These are phyloP conservation scores for Trichosporon sp. DNA, from an alignment of 1,284 basidiomycete genomes.

Conservation along the genomic window DNA sequence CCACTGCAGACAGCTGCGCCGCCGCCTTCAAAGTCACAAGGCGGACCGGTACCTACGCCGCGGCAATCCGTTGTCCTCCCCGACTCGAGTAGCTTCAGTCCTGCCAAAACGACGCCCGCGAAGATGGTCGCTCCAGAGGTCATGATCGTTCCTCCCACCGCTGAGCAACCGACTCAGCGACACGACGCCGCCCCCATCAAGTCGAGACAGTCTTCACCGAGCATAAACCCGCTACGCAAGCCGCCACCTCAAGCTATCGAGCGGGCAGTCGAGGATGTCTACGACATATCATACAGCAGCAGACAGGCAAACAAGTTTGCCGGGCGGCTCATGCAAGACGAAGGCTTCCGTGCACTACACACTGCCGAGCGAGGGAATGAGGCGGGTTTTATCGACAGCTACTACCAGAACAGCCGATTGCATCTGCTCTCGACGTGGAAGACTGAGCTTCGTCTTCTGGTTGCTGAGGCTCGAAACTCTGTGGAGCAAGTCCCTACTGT, in stretches of 20 bases:
- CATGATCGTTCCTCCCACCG: background rate
- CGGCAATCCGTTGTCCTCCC: background rate
- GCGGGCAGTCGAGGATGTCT: background rate
- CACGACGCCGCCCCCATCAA: too few species aligned
- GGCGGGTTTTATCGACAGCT: slow-evolving; percentile 79
- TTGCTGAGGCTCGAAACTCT: slow-evolving; percentile 62
- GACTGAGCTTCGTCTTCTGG: slow-evolving; percentile 73
- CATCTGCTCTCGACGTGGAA: slow-evolving; percentile 94
- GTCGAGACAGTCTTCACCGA: background rate
- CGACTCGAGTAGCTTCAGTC: background rate
- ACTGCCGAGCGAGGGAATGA: slow-evolving; percentile 65
- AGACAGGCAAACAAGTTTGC: slow-evolving; percentile 59
- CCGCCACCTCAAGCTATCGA: background rate
- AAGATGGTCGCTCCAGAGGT: background rate
- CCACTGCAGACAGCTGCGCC: background rate
- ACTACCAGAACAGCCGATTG: slow-evolving; percentile 83
- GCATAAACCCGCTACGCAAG: background rate
- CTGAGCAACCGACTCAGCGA: background rate
- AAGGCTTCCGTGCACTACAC: slow-evolving; percentile 76
- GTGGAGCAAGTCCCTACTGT: slow-evolving; percentile 16
- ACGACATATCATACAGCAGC: background rate
- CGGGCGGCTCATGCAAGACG: slow-evolving; percentile 66
- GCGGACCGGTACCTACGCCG: background rate
- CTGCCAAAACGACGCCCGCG: background rate
- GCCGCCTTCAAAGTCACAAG: background rate